Evolutionary conservation across 176 grass and related monocot genomes (phyloP), one percentile per base, ranked within the genome.

Genomic region (Triticum timopheevii): DNA sequence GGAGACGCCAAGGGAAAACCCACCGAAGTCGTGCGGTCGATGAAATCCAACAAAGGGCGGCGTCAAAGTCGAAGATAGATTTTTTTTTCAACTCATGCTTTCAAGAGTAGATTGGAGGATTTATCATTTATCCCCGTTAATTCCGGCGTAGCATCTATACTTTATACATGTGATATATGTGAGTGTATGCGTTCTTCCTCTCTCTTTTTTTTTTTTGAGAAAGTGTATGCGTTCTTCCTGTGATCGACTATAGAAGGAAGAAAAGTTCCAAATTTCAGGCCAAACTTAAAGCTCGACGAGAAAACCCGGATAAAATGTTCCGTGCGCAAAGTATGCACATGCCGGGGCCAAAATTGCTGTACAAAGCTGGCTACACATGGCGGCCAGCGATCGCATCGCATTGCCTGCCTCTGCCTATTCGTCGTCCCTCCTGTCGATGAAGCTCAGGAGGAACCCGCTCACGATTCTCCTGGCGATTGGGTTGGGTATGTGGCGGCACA

Each of bases 401-500:
- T 13, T 44, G 6, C 72, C 39, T 2, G 63, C 25, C 28, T 19
- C 10, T 40, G 70, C 42, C 67, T 85, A 90, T 10, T 90, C 45
- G 19, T 59, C 85, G 62, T 85, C 84, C 54, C 87, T 93, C 54
- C 54, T 86, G 58, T 96, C 89, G 7, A 96, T 88, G 76, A 96
- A 93, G 75, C 94, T 96, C 81, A 96, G 65, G 69, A 96, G 90
- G 35, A 96, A 96, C 61, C 94, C 89, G 47, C 94, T 96, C 8
- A 97, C 94, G 50, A 97, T 97, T 45, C 94, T 86, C 78, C 94
- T 84, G 33, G 87, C 92, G 44, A 94, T 90, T 12, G 94, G 94
- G 79, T 97, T 92, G n/a, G 94, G 94, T 69, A 97, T 94, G 71
- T 97, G 82, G 17, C 94, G 84, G 83, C 92, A 97, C 62, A 97